Conservation (phyloP, 2,329 filamentous ascomycete species). For the Cladobotryum mycophilum region DNA sequence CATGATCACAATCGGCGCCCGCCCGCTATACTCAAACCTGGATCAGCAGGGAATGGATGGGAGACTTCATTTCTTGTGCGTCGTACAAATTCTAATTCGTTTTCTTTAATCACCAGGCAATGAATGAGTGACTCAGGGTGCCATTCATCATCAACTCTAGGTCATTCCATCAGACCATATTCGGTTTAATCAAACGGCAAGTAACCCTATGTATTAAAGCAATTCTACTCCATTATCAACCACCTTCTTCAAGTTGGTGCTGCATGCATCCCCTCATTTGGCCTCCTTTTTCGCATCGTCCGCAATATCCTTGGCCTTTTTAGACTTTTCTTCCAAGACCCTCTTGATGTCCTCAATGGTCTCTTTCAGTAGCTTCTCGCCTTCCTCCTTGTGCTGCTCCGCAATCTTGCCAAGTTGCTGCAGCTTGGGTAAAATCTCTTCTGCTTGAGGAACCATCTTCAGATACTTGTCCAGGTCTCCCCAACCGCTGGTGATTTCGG, state of each 20-base stretch:
- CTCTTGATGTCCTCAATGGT: constrained; percentile 61
- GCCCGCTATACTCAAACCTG: too few species aligned
- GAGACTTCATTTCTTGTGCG: background rate
- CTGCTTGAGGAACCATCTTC: constrained; percentile 58
- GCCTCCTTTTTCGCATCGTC: constrained; percentile 46
- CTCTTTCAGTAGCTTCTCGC: constrained; percentile 62
- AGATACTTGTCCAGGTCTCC: constrained; percentile 55
- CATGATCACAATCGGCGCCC: too few species aligned
- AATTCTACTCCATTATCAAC: too few species aligned
- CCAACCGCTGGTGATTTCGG: constrained; percentile 30
- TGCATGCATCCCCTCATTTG: background rate
- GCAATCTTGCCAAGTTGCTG: constrained; percentile 58
- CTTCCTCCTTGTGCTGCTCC: constrained; percentile 62
- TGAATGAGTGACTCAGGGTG: background rate
- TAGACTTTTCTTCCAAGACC: constrained; percentile 54
- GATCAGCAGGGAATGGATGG: too few species aligned
- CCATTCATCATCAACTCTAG: too few species aligned
- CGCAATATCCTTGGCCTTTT: constrained; percentile 52
- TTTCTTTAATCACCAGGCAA: background rate
- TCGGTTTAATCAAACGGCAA: too few species aligned
- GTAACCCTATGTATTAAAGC: too few species aligned
- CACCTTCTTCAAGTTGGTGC: too few species aligned
- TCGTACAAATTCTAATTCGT: background rate
- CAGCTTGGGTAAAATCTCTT: constrained; percentile 60
- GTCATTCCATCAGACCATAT: too few species aligned